Base-by-base conservation (phyloP, 352 stramenopile species). In the Phytopythium chamaehyphon region DNA sequence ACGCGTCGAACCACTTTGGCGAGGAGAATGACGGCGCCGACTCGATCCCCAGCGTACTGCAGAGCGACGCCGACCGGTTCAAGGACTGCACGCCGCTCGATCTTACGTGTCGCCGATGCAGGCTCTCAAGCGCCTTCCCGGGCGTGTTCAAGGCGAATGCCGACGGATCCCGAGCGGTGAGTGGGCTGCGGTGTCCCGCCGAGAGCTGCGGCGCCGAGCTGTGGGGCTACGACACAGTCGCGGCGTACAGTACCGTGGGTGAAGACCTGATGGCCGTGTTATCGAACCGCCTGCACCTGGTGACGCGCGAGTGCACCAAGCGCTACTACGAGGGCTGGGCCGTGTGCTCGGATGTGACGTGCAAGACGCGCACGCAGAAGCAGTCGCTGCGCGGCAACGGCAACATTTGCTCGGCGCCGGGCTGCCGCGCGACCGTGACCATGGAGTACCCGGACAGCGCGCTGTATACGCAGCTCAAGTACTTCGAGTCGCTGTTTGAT, bases 391-490 rank as follows among this genome's bases (percentile, higher is more conserved):
- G 75, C 55, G 84, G 83, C 21, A 90, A 90, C 40, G 96, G 96
- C 47, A 96, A 93, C 51, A 90, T 92, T 26, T 99, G 97, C 61
- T 90, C 97, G 31, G 81, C 82, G 21, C 66, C 62, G 12, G 89
- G 93, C 36, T 99, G 97, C 77, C 94, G 91, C 57, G 95, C 95
- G 12, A 76, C 80, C 3, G 86, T 98, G 40, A 78, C 64, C 28
- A 73, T 91, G 54, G 84, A 98, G 59, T 97, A 90, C 54, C 83
- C 84, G 0, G 94, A 98, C 60, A 83, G 74, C 45, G 71, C 76
- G 16, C 68, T 98, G 19, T 97, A 98, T 57, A 98, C 88, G 18
- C 96, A 99, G 65, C 83, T 99, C 40, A 98, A 98, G 69, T 99
- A 97, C 61, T 95, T 98, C 51, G 92, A 98, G 64, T 90, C 90